A percentile compares a stretch with the other conserved stretches of the same genome.
phyloP scores from a whole-genome alignment of 345 rosid genomes.

The Salix viminalis region DNA sequence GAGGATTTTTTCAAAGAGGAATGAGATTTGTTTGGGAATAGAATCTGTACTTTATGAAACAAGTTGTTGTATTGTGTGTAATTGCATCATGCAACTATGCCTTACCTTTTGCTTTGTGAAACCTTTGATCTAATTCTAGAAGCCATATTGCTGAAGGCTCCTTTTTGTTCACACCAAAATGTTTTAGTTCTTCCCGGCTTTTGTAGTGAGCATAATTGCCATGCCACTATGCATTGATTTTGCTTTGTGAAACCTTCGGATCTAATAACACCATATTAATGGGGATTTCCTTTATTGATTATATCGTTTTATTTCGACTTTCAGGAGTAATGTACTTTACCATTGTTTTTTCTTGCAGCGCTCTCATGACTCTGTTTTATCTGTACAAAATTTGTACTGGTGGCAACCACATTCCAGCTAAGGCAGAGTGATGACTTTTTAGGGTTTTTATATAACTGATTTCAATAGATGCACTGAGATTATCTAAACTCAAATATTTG shows the following conservation, averaged over 20 bases:
- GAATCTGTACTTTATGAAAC: too few relatives aligned
- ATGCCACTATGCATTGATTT: neutral
- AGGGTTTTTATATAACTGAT: neutral
- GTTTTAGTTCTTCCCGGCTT: neutral
- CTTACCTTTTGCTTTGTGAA: neutral
- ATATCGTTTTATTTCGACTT: neutral
- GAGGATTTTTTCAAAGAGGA: too few relatives aligned
- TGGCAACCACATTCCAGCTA: conserved; percentile 71
- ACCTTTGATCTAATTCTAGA: neutral
- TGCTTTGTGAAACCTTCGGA: neutral
- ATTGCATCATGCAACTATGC: neutral
- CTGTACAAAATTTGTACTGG: conserved; percentile 76
- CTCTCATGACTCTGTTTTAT: conserved; percentile 80
- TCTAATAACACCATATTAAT: neutral
- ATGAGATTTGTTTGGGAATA: too few relatives aligned
- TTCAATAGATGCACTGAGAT: conserved; percentile 3
- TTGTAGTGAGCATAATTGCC: neutral
- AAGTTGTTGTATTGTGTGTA: neutral
- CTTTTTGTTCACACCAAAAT: too few relatives aligned
- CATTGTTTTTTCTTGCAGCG: conserved; percentile 52
- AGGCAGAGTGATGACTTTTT: conserved; percentile 51
- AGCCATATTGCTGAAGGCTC: neutral
- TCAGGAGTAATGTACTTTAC: conserved; percentile 9
- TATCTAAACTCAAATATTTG: neutral
- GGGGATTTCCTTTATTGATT: neutral